Base-by-base conservation (phyloP, 2,329 filamentous ascomycete species). In the Xylariomycetidae sp. region DNA sequence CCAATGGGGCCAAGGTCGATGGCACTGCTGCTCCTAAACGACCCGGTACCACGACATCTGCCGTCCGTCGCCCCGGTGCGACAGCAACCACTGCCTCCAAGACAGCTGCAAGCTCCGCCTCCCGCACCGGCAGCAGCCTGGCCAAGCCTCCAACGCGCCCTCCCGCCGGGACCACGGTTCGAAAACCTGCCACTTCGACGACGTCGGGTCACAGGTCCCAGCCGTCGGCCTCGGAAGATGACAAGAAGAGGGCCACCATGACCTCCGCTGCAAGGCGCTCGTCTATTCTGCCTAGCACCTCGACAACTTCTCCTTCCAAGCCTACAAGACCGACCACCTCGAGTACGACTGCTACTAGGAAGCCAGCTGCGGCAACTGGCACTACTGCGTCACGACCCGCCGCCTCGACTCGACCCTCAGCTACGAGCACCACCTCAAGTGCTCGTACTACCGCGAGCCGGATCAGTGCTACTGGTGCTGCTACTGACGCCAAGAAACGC, bases 401-500 rank as follows among this genome's bases (percentile, higher is more conserved):
- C 29, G 47, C 56, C 25, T 39, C 53, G 6, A 56, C 54, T 30
- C 56, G 69, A 19, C 49, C 64, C 8, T 48, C 59, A n/a, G 54
- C 64, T 8, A 54, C 61, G n/a, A 50, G 59, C 13, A 44, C 59
- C 15, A 50, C 56, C 17, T 40, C 56, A 16, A 34, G 33, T 17
- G 27, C 35, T 18, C 44, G 50, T 12, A 25, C 49, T 28, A 40
- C 57, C 16, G 44, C 59, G 3, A 8, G 8, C 20, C 8, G 8
- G 20, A 23, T 23, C 20, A n/a, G 20, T 23, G 20, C 20, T 23
- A 8, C 20, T n/a, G 20, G 20, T n/a, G 40, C 62, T 6, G 62
- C 67, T 3, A 61, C 69, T 23, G 67, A 75, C 27, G 64, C 69
- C 13, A 75, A 69, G 51, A 82, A 80, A 61, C 66, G 77, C 18